phyloP scores from a whole-genome alignment of 371 early-diverging fungal species.

The Catenaria anguillulae region DNA sequence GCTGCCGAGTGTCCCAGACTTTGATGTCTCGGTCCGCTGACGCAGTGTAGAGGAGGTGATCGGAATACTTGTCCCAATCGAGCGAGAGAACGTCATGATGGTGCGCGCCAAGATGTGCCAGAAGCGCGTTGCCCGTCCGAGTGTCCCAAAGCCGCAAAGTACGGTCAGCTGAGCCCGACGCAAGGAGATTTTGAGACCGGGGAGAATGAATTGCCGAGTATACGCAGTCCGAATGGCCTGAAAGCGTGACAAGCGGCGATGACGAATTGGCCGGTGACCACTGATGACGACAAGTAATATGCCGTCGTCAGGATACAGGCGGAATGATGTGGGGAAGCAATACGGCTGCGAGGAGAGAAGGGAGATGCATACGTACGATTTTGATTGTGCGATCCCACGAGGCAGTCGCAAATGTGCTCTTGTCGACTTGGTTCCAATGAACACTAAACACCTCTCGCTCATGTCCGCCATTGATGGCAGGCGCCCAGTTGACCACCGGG shows the following conservation, averaged over 20 bases:
- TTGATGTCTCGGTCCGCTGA: conserved; percentile 74
- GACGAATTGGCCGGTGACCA: conserved; percentile 68
- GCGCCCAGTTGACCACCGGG: conserved; percentile 78
- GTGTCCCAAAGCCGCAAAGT: conserved; percentile 78
- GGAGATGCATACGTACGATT: conserved; percentile 72
- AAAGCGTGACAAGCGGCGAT: conserved; percentile 68
- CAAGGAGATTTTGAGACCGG: conserved; percentile 52
- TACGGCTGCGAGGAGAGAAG: conserved; percentile 15
- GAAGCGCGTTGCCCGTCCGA: background rate
- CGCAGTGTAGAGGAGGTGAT: conserved; percentile 59
- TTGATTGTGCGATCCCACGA: conserved; percentile 92
- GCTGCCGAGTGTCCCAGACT: conserved; percentile 76
- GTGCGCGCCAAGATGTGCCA: conserved; percentile 41
- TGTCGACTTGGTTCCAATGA: conserved; percentile 79
- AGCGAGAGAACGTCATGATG: conserved; percentile 65
- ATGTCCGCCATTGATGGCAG: too few species aligned
- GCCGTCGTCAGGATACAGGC: conserved; percentile 15
- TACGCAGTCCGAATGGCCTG: conserved; percentile 75
- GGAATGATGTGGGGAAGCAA: too few species aligned
- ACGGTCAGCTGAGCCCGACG: conserved; percentile 77
- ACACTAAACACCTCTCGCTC: conserved; percentile 79
- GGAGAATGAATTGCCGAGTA: conserved; percentile 81
- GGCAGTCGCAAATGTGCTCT: conserved; percentile 69
- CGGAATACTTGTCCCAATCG: conserved; percentile 90
- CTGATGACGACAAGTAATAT: conserved; percentile 12